Evolutionary conservation across 2,329 filamentous ascomycete genomes (phyloP).

Genomic region (Calonectria honghensis): DNA sequence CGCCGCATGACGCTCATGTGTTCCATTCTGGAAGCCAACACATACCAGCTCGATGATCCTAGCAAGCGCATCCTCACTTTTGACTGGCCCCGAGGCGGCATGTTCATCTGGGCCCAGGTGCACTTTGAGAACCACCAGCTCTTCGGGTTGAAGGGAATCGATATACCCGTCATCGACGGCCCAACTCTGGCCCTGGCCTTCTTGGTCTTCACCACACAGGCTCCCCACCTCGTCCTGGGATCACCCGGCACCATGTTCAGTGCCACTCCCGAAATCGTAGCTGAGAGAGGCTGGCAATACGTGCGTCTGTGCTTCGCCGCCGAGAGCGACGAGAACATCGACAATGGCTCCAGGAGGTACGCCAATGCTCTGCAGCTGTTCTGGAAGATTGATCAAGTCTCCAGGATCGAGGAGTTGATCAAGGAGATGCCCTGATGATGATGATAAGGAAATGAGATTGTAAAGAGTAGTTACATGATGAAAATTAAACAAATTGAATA

Average conservation of each 20-base stretch:
- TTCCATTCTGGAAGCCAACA: slow-evolving; percentile 80
- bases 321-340: slow-evolving; percentile 82
- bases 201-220: slow-evolving; percentile 81
- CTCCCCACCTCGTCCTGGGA: slow-evolving; percentile 82
- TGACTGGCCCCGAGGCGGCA: slow-evolving; percentile 87
- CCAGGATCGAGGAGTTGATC: slow-evolving; percentile 79
- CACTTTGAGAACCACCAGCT: slow-evolving; percentile 85
- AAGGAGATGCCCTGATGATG: slow-evolving; percentile 55
- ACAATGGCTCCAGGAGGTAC: slow-evolving; percentile 77
- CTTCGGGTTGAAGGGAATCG: slow-evolving; percentile 62
- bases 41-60: slow-evolving; percentile 78
- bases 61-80: slow-evolving; percentile 86
- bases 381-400: slow-evolving; percentile 82
- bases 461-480: slow-evolving; percentile 11
- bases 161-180: slow-evolving; percentile 68
- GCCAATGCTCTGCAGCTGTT: slow-evolving; percentile 82
- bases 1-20: slow-evolving; percentile 89
- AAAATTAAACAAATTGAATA: slow-evolving; percentile 16
- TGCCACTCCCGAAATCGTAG: slow-evolving; percentile 76
- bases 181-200: slow-evolving; percentile 78
- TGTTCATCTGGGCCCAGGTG: slow-evolving; percentile 91
- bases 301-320: slow-evolving; percentile 90
- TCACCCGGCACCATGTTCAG: slow-evolving; percentile 85
- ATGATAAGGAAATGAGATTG: background rate
- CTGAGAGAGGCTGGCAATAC: slow-evolving; percentile 80